Base-by-base conservation (phyloP, 106 monocot genomes). In the Narthecium ossifragum region DNA sequence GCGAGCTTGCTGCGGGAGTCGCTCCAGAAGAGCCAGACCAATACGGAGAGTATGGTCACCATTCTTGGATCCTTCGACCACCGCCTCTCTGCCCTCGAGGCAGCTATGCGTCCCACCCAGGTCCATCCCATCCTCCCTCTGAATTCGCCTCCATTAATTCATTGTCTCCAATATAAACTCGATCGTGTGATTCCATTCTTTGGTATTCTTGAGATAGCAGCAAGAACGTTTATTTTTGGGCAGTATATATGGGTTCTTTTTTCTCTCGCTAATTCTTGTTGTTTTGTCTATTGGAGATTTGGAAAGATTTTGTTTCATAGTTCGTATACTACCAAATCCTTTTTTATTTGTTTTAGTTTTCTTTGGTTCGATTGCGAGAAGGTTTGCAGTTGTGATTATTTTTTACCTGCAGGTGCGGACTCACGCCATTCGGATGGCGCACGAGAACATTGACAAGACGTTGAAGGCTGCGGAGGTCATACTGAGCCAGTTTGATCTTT, bases 41-140 rank as follows among this genome's bases (percentile, higher is more conserved):
- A 68, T 43, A 81, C 81, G 0, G 76, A 75, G 9, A 52, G 34
- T 59, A 76, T 70, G 70, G 70, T 70, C 20, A 23, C 64, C 52
- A 76, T 76, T 28, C 76, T 76, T 48, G 76, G 69, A 5, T 69
- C 85, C 64, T 85, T 85, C 70, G 85, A 85, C 37, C 76, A 80
- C 50, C 79, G 85, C 17, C 73, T 85, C 51, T 80, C 85, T 5
- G 72, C 72, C 20, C 85, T 85, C 64, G 85, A 85, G 38, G 31
- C 75, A 21, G 72, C 85, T 32, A 85, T 85, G 79, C 79, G 85
- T 14, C 85, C 85, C 7, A 80, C 79, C 38, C 79, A 79, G 72
- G 85, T 85, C 6, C 27, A 5, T 22, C 21, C 23, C 5, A n/a
- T n/a, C n/a, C n/a, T n/a, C n/a, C n/a, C n/a, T n/a, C n/a, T n/a